Conservation (phyloP, 2,329 filamentous ascomycete species). For the Pyrenochaeta sp. region DNA sequence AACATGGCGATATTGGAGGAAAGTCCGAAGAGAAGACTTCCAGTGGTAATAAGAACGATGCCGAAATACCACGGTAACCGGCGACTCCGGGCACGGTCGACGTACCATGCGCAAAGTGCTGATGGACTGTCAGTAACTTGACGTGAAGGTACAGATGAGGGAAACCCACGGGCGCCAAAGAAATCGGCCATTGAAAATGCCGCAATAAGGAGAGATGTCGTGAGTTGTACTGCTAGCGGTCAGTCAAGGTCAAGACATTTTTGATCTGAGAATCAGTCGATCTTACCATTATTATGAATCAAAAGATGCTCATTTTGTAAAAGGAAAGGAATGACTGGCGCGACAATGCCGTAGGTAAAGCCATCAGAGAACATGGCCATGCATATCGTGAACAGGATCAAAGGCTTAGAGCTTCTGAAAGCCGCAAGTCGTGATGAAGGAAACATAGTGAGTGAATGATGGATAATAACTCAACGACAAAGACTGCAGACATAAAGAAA, state of each 20-base stretch:
- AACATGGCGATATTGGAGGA: constrained; percentile 20
- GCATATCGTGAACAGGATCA: constrained; percentile 22
- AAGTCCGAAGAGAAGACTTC: constrained; percentile 21
- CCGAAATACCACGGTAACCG: constrained; percentile 20
- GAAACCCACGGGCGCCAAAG: constrained; percentile 14
- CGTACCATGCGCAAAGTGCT: constrained; percentile 23
- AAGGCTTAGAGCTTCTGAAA: constrained; percentile 17
- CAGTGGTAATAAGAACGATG: constrained; percentile 17
- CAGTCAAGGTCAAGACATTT: not conserved
- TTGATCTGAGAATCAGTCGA: not conserved
- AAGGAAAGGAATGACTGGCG: constrained; percentile 22
- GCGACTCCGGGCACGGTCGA: constrained; percentile 16
- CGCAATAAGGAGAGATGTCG: constrained; percentile 16
- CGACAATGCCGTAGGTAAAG: constrained; percentile 19
- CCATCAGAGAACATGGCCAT: constrained; percentile 21
- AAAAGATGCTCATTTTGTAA: constrained; percentile 13
- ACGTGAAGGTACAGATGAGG: not conserved
- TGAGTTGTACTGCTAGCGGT: constrained; percentile 10
- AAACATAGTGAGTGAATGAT: constrained; percentile 1
- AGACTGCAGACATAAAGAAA: not conserved
- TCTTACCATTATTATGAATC: constrained; percentile 10
- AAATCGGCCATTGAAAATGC: constrained; percentile 16
- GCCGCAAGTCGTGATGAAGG: not conserved
- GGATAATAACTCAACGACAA: not conserved
- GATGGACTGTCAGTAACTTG: not conserved